Evolutionary conservation across 2,329 filamentous ascomycete species (phyloP).

Genomic region (Penicillium sp.): DNA sequence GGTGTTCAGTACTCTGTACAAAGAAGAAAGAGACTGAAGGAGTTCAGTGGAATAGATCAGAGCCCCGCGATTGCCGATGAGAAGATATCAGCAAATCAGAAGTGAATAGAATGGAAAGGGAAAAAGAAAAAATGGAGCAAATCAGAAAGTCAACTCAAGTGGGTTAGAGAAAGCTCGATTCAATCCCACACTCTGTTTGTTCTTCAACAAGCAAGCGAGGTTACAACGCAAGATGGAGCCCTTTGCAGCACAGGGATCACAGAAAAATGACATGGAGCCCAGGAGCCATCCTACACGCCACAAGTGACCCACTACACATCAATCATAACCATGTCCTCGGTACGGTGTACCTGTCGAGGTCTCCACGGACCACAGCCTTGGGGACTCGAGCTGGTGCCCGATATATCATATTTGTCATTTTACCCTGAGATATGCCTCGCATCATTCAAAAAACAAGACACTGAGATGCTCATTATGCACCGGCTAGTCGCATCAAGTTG

Average conservation of each 20-base stretch:
- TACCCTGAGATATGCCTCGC: neutral
- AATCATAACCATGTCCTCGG: conserved; percentile 11
- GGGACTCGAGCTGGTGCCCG: too few species aligned
- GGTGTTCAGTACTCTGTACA: too few species aligned
- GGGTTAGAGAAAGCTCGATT: too few species aligned
- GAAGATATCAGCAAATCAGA: neutral
- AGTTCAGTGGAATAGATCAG: neutral
- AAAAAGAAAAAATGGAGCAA: neutral
- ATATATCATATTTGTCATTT: conserved; percentile 6
- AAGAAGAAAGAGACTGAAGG: neutral
- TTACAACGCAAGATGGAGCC: neutral
- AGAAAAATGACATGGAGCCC: neutral
- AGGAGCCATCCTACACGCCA: conserved; percentile 5
- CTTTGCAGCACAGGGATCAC: conserved; percentile 9
- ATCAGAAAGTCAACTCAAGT: neutral
- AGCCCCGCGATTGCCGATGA: conserved; percentile 8
- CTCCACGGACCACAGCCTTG: too few species aligned
- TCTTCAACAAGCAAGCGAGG: conserved; percentile 8
- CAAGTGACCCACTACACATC: neutral
- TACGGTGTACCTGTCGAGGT: conserved; percentile 18
- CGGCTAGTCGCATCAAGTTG: neutral
- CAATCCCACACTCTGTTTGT: neutral
- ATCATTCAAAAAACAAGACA: neutral
- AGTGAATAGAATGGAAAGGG: neutral
- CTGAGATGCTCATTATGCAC: neutral